A percentile compares a stretch with the other conserved stretches of the same genome.
Conservation (phyloP, 1,284 basidiomycete genomes). For the Moesziomyces parantarcticus region DNA sequence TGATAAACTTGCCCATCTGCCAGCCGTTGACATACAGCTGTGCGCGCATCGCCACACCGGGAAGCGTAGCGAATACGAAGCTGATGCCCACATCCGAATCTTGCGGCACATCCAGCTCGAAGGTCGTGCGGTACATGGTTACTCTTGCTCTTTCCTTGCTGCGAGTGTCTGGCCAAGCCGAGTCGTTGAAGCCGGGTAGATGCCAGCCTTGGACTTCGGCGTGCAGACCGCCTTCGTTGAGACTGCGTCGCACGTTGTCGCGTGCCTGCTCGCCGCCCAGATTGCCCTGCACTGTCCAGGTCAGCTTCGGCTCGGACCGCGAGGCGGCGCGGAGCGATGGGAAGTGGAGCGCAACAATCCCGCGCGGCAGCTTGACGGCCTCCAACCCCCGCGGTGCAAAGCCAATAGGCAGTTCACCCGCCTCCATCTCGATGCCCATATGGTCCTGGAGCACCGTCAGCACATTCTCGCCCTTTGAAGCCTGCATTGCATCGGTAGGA, state of each 20-base stretch:
- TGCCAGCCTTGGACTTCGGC: conserved; percentile 84
- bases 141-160: conserved; percentile 72
- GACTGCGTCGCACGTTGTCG: conserved; percentile 77
- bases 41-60: conserved; percentile 4
- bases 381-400: conserved; percentile 49
- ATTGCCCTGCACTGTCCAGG: conserved; percentile 85
- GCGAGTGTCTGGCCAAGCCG: conserved; percentile 74
- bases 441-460: conserved; percentile 82
- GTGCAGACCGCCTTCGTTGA: conserved; percentile 83
- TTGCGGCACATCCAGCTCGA: conserved; percentile 71
- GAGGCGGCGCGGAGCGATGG: conserved; percentile 69
- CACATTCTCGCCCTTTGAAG: conserved; percentile 74
- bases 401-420: conserved; percentile 42
- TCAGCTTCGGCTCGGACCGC: conserved; percentile 68
- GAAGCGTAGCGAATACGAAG: conserved; percentile 13
- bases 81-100: conserved; percentile 31
- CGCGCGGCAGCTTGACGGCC: conserved; percentile 77
- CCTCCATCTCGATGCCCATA: conserved; percentile 77
- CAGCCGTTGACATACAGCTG: conserved; percentile 62
- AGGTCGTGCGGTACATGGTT: conserved; percentile 78
- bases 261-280: conserved; percentile 79
- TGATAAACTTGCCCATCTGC: conserved; percentile 56
- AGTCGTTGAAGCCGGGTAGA: conserved; percentile 78
- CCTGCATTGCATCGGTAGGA: conserved; percentile 72
- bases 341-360: conserved; percentile 73